Evolutionary conservation across 2,329 filamentous ascomycete genomes (phyloP), one percentile per base, ranked within the genome.

Genomic region (Hymenoscyphus fraxineus): DNA sequence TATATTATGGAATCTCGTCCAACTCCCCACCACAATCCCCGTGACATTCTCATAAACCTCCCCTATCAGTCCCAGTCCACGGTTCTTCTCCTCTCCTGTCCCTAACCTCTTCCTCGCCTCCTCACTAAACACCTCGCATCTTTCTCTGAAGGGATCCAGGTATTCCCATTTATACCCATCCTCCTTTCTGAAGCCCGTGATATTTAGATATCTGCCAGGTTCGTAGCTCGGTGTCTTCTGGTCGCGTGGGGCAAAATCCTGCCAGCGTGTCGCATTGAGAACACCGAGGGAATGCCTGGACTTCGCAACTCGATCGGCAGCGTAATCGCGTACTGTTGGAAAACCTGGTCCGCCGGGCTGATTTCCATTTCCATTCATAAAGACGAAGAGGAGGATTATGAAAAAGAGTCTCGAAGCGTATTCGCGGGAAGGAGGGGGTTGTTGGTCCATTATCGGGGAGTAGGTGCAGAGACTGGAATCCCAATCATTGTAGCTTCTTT

Each of bases 101-200:
- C 58, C 22, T 64, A 65, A 61, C 3, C 63, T 56, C 7, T 79
- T 78, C 55, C 80, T 78, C 5, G 82, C 83, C 71, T 84, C 81
- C 61, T 78, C 80, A 68, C 83, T 88, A 75, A 83, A 88, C 69
- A 87, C 81, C 63, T 84, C 80, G 62, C 88, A 90, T 68, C 85
- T 84, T 65, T 87, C 78, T 73, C 85, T 87, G 65, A 93, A 92
- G 0, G 80, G 78, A 0, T 80, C 80, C 27, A 97, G 79, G 64
- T 92, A 82, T 40, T 88, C 84, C 93, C 93, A 97, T 1, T 86
- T 88, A 76, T 91, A 92, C 4, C 84, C 86, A 77, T 96, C 90
- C 22, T 87, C 83, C 58, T 86, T 79, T 59, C 90, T 85, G 66
- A 96, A 88, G 0, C 94, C 94, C 2, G 91, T 91, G 60, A 97